A percentile compares a stretch with the other conserved stretches of the same genome.
Conservation (phyloP, 768 basidiomycete genomes). For the Podaxis pistillaris region DNA sequence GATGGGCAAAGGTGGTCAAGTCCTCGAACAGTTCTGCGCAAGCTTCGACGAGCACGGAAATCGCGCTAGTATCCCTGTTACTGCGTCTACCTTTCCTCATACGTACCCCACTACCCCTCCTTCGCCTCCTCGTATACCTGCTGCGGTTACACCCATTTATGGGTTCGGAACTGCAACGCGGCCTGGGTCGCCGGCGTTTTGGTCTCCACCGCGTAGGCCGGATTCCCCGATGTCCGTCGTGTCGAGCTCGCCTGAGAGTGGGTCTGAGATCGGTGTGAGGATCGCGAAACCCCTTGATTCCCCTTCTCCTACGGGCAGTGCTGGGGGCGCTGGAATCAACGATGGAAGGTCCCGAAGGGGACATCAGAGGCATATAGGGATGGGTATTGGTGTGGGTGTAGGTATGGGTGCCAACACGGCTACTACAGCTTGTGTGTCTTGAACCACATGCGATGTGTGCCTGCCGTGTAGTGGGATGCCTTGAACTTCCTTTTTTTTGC, state of each 20-base stretch:
- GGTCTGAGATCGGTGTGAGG: constrained; percentile 3
- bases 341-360: background rate
- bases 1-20: constrained; percentile 79
- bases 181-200: constrained; percentile 7
- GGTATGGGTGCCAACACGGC: background rate
- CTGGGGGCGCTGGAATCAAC: background rate
- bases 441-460: background rate
- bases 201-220: constrained; percentile 7
- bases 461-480: background rate
- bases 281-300: background rate
- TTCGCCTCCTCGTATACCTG: background rate
- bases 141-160: background rate
- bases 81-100: background rate
- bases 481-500: background rate
- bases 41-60: constrained; percentile 5
- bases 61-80: background rate
- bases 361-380: background rate
- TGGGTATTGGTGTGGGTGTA: constrained; percentile 3
- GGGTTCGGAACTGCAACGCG: constrained; percentile 9
- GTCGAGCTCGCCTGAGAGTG: constrained; percentile 7
- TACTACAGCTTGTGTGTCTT: constrained; percentile 11
- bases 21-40: constrained; percentile 46
- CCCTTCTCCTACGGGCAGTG: background rate
- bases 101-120: background rate
- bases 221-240: constrained; percentile 4